These are phyloP conservation scores for Penicillium freii DNA, from an alignment of 2,329 filamentous ascomycete species.

Conservation along the genomic window DNA sequence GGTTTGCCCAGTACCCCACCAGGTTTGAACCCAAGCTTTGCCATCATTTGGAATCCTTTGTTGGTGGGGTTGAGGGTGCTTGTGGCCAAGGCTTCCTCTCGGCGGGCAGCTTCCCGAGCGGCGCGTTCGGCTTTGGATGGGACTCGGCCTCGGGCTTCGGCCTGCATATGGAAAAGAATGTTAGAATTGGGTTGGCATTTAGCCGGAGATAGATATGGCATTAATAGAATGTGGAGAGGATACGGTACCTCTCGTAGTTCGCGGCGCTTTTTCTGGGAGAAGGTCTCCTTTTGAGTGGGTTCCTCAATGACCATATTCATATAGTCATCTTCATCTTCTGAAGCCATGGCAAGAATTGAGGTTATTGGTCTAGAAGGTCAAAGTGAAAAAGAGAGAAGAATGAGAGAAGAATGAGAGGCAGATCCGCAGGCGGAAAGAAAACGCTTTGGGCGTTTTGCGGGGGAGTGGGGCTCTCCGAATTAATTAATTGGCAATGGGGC, in stretches of 20 bases:
- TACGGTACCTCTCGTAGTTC: constrained; percentile 50
- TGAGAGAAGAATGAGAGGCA: too few species aligned
- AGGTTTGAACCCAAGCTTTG: constrained; percentile 83
- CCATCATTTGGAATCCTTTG: constrained; percentile 96
- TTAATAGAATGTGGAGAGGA: constrained; percentile 4
- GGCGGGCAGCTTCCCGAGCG: constrained; percentile 67
- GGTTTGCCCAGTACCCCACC: constrained; percentile 71
- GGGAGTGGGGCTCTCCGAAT: constrained; percentile 1
- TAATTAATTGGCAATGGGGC: not conserved
- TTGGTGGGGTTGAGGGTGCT: constrained; percentile 70
- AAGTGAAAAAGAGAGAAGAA: not conserved
- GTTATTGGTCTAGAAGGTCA: not conserved
- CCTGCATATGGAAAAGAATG: constrained; percentile 42
- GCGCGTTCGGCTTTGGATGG: constrained; percentile 79
- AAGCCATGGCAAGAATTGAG: constrained; percentile 3
- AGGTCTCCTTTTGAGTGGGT: constrained; percentile 59
- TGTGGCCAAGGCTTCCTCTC: constrained; percentile 73
- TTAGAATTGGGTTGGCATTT: constrained; percentile 41
- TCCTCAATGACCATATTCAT: constrained; percentile 93
- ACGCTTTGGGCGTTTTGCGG: constrained; percentile 7
- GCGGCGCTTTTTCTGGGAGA: constrained; percentile 58
- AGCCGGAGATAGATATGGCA: constrained; percentile 46
- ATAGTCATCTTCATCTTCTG: constrained; percentile 79
- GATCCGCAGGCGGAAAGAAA: too few species aligned
- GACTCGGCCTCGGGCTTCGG: constrained; percentile 64